phyloP scores from a whole-genome alignment of 257 asterid genomes.

The Eustoma russellianum region DNA sequence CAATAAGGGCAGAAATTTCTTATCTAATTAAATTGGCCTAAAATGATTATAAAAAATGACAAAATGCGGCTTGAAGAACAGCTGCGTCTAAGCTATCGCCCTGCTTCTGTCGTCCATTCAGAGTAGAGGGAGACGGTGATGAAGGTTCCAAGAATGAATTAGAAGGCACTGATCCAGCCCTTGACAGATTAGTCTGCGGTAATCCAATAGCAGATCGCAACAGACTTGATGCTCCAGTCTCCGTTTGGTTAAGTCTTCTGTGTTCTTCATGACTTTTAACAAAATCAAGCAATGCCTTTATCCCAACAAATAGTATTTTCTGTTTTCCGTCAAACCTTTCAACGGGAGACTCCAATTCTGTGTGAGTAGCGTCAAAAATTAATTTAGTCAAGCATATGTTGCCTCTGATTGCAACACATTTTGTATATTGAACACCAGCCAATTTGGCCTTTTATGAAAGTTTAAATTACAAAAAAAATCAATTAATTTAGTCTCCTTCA shows the following conservation, averaged over 20 bases:
- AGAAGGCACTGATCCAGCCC: conserved; percentile 51
- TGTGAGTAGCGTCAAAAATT: conserved; percentile 38
- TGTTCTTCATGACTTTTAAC: conserved; percentile 35
- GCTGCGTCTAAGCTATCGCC: too few species aligned
- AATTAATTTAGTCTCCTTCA: too few species aligned
- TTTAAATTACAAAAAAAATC: too few species aligned
- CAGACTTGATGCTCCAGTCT: conserved; percentile 51
- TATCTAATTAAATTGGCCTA: too few species aligned
- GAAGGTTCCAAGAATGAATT: conserved; percentile 34
- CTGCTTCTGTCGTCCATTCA: too few species aligned
- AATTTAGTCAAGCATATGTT: too few species aligned
- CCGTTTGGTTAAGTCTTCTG: conserved; percentile 39
- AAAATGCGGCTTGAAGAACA: too few species aligned
- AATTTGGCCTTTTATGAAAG: too few species aligned
- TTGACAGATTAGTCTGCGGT: conserved; percentile 46
- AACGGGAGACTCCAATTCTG: conserved; percentile 68
- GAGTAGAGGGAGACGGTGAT: conserved; percentile 59
- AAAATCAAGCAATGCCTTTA: conserved; percentile 44
- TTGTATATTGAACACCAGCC: too few species aligned
- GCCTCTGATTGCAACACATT: too few species aligned
- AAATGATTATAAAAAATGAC: too few species aligned
- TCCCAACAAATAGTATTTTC: conserved; percentile 49
- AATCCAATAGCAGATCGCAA: conserved; percentile 50
- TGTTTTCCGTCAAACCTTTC: conserved; percentile 75
- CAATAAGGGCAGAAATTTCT: too few species aligned